Evolutionary conservation across 2,329 filamentous ascomycete genomes (phyloP).

Genomic region (Monilinia laxa): DNA sequence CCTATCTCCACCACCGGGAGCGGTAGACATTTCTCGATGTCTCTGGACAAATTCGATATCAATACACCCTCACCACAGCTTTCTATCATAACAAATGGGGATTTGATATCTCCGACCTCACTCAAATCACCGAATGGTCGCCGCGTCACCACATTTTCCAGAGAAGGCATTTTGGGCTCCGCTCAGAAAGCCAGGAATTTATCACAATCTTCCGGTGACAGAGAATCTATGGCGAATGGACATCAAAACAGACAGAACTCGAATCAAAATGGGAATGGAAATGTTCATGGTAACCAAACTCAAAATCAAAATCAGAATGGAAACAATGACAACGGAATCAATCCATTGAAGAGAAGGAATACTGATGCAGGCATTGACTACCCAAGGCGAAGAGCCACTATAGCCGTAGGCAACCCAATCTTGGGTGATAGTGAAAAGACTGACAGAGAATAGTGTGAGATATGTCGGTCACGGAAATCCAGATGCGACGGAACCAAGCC

Average conservation of each 20-base stretch:
- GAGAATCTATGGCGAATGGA: slow-evolving; percentile 41
- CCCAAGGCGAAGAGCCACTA: slow-evolving; percentile 62
- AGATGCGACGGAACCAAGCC: slow-evolving; percentile 77
- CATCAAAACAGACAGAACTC: slow-evolving; percentile 44
- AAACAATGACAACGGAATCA: slow-evolving; percentile 54
- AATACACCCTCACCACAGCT: slow-evolving; percentile 37
- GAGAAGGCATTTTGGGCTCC: slow-evolving; percentile 54
- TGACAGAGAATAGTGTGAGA: slow-evolving; percentile 62
- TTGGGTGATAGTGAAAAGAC: slow-evolving; percentile 22
- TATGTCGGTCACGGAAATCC: slow-evolving; percentile 77
- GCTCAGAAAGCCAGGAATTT: slow-evolving; percentile 55
- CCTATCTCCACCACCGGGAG: slow-evolving; percentile 34
- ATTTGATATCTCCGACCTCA: slow-evolving; percentile 33
- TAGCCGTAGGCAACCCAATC: slow-evolving; percentile 54
- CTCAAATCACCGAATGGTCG: slow-evolving; percentile 53
- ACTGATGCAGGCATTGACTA: slow-evolving; percentile 63
- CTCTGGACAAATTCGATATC: slow-evolving; percentile 38
- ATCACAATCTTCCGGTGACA: slow-evolving; percentile 54
- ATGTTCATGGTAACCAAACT: not conserved
- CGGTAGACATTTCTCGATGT: slow-evolving; percentile 37
- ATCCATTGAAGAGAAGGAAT: slow-evolving; percentile 61
- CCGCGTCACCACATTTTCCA: slow-evolving; percentile 52
- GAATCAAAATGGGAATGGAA: slow-evolving; percentile 14
- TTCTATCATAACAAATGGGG: slow-evolving; percentile 32
- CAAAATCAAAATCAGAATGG: slow-evolving; percentile 21